Evolutionary conservation across 1,139 yeast genomes (phyloP).

Genomic region (Yamadazyma taylorii): DNA sequence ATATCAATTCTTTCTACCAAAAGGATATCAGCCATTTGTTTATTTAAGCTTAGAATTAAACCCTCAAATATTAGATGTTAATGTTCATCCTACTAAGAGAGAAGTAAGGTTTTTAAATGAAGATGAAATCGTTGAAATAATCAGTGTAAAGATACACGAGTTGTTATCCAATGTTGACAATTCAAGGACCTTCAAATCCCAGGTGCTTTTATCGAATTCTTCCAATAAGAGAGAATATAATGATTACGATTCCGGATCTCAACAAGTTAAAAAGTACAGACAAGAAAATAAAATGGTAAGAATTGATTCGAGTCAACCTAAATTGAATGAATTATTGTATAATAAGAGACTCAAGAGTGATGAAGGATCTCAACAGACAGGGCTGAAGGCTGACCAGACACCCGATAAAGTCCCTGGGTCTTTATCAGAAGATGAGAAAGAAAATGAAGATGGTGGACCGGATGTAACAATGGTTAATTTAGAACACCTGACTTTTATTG

Average conservation of each 20-base stretch:
- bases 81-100: constrained; percentile 92
- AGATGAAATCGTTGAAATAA: constrained; percentile 73
- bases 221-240: constrained; percentile 19
- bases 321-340: constrained; percentile 17
- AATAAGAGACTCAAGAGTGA: not conserved
- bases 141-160: constrained; percentile 52
- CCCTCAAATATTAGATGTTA: constrained; percentile 81
- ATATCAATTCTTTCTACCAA: constrained; percentile 70
- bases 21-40: constrained; percentile 76
- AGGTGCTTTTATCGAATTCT: constrained; percentile 39
- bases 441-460: too few species aligned
- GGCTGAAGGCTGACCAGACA: not conserved
- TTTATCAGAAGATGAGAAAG: not conserved
- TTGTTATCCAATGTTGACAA: constrained; percentile 61
- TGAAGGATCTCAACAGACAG: not conserved
- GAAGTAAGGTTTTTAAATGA: constrained; percentile 87
- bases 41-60: constrained; percentile 66
- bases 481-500: too few species aligned
- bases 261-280: constrained; percentile 30
- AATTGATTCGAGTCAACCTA: constrained; percentile 55
- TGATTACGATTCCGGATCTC: constrained; percentile 12
- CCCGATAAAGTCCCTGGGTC: not conserved
- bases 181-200: constrained; percentile 69
- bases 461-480: too few species aligned
- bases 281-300: constrained; percentile 70